Base-by-base conservation (phyloP, 2,329 filamentous ascomycete species). In the Xylaria sp. region DNA sequence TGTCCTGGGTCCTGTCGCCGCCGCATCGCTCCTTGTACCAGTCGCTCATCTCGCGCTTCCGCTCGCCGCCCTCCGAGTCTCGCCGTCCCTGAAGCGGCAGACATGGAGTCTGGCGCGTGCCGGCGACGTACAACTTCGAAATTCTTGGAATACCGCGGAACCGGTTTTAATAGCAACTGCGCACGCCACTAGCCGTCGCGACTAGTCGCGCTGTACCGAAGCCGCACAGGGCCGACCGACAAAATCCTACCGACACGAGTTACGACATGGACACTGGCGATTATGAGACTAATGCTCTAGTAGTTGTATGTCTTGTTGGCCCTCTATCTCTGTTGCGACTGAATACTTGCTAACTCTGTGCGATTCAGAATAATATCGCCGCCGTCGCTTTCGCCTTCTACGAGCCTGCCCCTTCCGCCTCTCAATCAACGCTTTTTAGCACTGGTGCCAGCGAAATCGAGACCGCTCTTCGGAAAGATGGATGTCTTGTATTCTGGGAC, bases 181-280 rank as follows among this genome's bases (percentile, higher is more conserved):
- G 36, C 62, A 40, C 66, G 58, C 59, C 76, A 75, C 69, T 72
- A 72, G 66, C 68, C 36, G 40, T 48, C 46, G 51, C 48, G 36
- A 67, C 53, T 17, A 63, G 58, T 60, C 64, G 71, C 53, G 62
- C 53, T 73, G 66, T 58, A 71, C 42, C 57, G 53, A 33, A 59
- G 57, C 54, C 53, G 56, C 57, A 59, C 46, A 62, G 23, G 63
- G 61, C 57, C 36, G 72, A 70, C 70, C 74, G 69, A 70, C 70
- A 69, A 28, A 71, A 76, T 51, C 49, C 48, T 54, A 31, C 61
- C 38, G 48, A 56, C 72, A 79, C 72, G 76, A 79, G 74, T 79
- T 77, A 77, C 86, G 87, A 85, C 77, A 89, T 89, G 87, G 87
- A 89, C 80, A 84, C 85, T 79, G 85, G 86, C 72, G 87, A 89